phyloP scores from a whole-genome alignment of 495 filamentous ascomycete genomes.

The Pyrenopolyporus hunteri region DNA sequence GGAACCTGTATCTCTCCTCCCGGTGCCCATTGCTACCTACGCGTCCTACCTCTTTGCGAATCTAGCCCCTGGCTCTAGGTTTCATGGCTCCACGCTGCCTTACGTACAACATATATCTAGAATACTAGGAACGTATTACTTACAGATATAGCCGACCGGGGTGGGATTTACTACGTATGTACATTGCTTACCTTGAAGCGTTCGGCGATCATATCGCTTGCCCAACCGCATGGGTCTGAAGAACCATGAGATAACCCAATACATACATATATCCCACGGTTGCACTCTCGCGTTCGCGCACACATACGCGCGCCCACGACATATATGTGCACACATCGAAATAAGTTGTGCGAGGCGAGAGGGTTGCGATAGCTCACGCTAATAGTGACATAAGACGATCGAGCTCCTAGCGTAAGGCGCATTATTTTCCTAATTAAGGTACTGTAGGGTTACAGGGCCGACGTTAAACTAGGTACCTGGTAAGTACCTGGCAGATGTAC shows the following conservation, averaged over 20 bases:
- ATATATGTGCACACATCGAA: neutral
- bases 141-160: neutral
- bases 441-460: slow-evolving; percentile 1
- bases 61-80: neutral
- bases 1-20: neutral
- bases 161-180: neutral
- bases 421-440: slow-evolving; percentile 3
- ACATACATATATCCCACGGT: slow-evolving; percentile 2
- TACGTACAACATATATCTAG: slow-evolving; percentile 21
- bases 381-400: slow-evolving; percentile 33
- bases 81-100: neutral
- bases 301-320: no score
- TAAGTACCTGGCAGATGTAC: no score
- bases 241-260: slow-evolving; percentile 12
- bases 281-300: slow-evolving; percentile 1
- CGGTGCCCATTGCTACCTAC: neutral
- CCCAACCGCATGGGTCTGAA: slow-evolving; percentile 18
- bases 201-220: slow-evolving; percentile 12
- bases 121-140: slow-evolving; percentile 1
- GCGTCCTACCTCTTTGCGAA: neutral
- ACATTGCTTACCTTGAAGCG: neutral
- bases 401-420: slow-evolving; percentile 7
- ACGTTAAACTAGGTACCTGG: no score
- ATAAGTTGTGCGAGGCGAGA: slow-evolving; percentile 12
- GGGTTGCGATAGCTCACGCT: slow-evolving; percentile 17